Evolutionary conservation across 176 grass and related monocot species (phyloP), one percentile per base, ranked within the genome.

Genomic region (Cenchrus americanus): DNA sequence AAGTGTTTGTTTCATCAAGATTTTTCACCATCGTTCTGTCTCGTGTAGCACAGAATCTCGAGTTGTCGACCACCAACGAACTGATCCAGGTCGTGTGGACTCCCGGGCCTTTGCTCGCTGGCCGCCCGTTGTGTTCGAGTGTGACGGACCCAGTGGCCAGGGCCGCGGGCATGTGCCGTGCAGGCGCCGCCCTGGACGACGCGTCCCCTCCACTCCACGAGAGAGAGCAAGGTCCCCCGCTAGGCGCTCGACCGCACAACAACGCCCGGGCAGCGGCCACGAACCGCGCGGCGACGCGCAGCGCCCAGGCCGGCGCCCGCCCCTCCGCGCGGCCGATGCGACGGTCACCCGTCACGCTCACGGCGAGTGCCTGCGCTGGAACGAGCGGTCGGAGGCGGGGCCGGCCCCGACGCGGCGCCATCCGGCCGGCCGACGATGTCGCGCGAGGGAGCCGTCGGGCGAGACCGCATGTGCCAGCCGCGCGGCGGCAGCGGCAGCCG

Each of bases 391-490:
- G 34, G 34, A 37, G 27, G 15, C 58, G 21, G 21, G 58, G 9
- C n/a, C 59, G 3, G n/a, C 9, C 58, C 64, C 64, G 64, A 66
- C 64, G 64, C 30, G 14, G 83, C 50, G 62, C 50, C 75, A 30
- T 78, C 76, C 76, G 42, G 19, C 8, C 40, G 43, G 41, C 14
- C 63, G 66, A 86, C 62, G 75, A 34, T 78, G 75, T 41, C 65
- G 73, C 32, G 10, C 46, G 63, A 5, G 34, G 34, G 34, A 2
- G 34, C 34, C 77, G 50, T 40, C 72, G 50, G 27, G 27, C 51
- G 72, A 57, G 52, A 23, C 64, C 63, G 62, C 78, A 85, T 77
- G 83, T 67, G 70, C 49, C 77, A 21, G 75, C 26, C 26, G 53
- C 26, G 23, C 68, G 1, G 10, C n/a, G 41, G 67, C 42, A 46